Percentiles rank a stretch among this genome's conserved stretches.
Conservation (phyloP, 352 stramenopile species). For the Globisporangium lucens region DNA sequence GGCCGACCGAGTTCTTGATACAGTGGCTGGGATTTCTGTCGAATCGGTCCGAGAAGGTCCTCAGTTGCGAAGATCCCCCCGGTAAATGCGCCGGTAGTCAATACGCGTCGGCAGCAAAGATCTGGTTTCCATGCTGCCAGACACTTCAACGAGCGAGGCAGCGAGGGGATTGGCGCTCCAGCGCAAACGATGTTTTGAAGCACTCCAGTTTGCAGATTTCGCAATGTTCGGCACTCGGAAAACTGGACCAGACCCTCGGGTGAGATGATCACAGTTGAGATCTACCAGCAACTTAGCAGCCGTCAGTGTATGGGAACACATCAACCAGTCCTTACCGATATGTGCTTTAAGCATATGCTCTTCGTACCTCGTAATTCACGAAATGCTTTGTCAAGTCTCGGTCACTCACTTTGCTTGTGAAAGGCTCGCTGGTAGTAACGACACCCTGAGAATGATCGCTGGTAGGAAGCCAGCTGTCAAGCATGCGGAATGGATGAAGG, state of each 20-base stretch:
- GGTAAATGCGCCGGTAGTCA: neutral
- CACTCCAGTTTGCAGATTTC: neutral
- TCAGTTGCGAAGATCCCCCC: slow-evolving; percentile 11
- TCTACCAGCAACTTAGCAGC: neutral
- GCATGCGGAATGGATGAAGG: slow-evolving; percentile 12
- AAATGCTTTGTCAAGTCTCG: slow-evolving; percentile 11
- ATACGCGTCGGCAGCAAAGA: neutral
- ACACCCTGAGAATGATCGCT: slow-evolving; percentile 11
- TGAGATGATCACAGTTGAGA: slow-evolving; percentile 6
- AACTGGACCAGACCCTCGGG: slow-evolving; percentile 4
- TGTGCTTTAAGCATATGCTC: too few relatives aligned
- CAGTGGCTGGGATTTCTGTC: neutral
- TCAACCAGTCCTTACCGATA: neutral
- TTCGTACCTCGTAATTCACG: slow-evolving; percentile 7
- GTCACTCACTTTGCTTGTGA: neutral
- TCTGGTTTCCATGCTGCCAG: slow-evolving; percentile 14
- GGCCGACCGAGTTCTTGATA: slow-evolving; percentile 15
- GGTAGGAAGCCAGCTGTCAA: slow-evolving; percentile 6
- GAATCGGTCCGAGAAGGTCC: slow-evolving; percentile 14
- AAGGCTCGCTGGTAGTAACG: slow-evolving; percentile 10
- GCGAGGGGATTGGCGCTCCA: slow-evolving; percentile 5
- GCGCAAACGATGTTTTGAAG: slow-evolving; percentile 12
- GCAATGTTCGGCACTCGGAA: slow-evolving; percentile 15
- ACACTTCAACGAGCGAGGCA: slow-evolving; percentile 10
- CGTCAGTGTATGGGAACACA: neutral